Base-by-base conservation (phyloP, 164 flowering plant species). In the Chimonanthus salicifolius region DNA sequence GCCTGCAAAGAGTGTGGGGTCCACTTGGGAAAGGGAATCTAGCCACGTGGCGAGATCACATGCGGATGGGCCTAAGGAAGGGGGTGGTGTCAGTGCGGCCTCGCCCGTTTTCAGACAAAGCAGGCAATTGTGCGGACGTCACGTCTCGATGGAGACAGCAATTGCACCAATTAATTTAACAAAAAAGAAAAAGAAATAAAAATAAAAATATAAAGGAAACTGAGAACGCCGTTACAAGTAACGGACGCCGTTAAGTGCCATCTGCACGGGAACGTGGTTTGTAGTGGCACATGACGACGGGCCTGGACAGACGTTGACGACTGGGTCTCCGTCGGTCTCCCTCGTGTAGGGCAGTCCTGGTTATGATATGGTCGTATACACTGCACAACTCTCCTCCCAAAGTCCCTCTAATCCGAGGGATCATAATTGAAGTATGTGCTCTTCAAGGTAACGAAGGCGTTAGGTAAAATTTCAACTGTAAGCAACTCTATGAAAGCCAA, bases 101-200 rank as follows among this genome's bases (percentile, higher is more conserved):
- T 68, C 64, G 72, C 60, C 79, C 72, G 69, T 65, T 66, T 54
- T 63, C 66, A 63, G 74, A 73, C 48, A 73, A 73, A 65, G 70
- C 67, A 33, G 51, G 63, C 49, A 62, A 74, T 67, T 65, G 74
- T 74, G 80, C 64, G 68, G 70, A 78, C 80, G 80, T 78, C 80
- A 78, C 74, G 51, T 78, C 76, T 33, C 62, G 74, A 77, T 70
- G 74, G 70, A 73, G 80, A 77, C 74, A 73, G 60, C 70, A 73
- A 16, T 73, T 62, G 7, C 6, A 62, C 5, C 16, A 2, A 33
- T 11, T 9, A 7, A 62, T 20, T 6, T 16, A 15, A 15, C 64
- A 15, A 4, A 15, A 20, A 20, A 65, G 2, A 4, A 43, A 9
- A 11, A 9, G 5, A 15, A 11, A 33, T 9, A 65, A 13, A 10